Base-by-base conservation (phyloP, 345 rosid species). In the Dipteronia sinensis region DNA sequence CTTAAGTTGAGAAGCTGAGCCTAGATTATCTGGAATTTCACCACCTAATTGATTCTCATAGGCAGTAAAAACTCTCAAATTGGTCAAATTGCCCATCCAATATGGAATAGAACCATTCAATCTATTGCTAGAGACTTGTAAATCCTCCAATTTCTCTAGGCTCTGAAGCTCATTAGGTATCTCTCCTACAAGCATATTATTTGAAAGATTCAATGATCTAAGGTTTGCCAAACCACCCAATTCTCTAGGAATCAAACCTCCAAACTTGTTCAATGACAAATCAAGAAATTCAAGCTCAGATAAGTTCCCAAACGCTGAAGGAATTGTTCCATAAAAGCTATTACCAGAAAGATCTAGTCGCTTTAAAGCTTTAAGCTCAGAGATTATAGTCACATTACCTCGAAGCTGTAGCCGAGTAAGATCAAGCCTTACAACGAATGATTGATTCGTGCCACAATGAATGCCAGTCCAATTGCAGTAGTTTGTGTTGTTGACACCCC, bases 391-490 rank as follows among this genome's bases (percentile, higher is more conserved):
- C 63, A 86, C 76, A 78, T 92, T 91, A 88, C 98, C 99, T 88
- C 80, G 77, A 80, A 96, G 99, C 76, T 83, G 85, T 83, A 83
- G 93, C 80, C 88, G 82, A 59, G 99, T 89, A 86, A 95, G 94
- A 81, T 90, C 81, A 82, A 96, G 95, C 81, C 76, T 81, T 72
- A 89, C 95, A 47, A 96, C 94, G 73, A 89, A 79, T 0, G 97
- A 91, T 77, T 84, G 89, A 72, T 90, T 89, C 67, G 76, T 85
- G 74, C 81, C 88, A 80, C 99, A 96, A 71, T 53, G 65, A 77
- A 96, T 80, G 78, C 97, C 94, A 63, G 47, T 82, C 99, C 99
- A 95, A 42, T 75, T 82, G 87, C 99, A 96, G 85, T 84, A 93
- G 65, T 85, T 80, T 22, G 95, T 86, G 77, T 20, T 72, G 82